These are phyloP conservation scores for Diaporthe ampelina DNA, from an alignment of 2,329 filamentous ascomycete species.

Conservation along the genomic window DNA sequence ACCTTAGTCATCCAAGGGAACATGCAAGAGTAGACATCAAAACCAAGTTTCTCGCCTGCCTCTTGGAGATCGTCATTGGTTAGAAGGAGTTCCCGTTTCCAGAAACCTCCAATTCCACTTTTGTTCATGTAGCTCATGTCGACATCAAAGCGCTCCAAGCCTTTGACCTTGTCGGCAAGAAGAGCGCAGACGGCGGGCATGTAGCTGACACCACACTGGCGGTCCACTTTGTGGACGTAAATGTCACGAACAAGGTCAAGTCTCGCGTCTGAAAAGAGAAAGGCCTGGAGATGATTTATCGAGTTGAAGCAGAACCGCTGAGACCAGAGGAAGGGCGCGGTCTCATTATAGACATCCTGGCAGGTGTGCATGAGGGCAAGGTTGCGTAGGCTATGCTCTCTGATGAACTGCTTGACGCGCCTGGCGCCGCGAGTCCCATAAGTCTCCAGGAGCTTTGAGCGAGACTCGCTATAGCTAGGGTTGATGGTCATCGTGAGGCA, in stretches of 20 bases:
- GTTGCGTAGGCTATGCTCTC: background rate
- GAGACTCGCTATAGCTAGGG: background rate
- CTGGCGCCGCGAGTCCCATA: no score
- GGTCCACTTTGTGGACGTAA: background rate
- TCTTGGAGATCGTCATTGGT: no score
- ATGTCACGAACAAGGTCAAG: background rate
- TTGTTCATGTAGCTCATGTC: background rate
- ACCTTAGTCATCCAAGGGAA: constrained; percentile 16
- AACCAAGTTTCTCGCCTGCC: background rate
- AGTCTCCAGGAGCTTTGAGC: background rate
- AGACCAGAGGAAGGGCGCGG: background rate
- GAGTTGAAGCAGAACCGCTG: background rate
- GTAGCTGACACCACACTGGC: background rate
- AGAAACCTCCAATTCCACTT: no score
- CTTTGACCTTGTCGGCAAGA: background rate
- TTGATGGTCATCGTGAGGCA: background rate
- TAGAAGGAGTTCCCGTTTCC: no score
- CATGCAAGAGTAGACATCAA: constrained; percentile 11
- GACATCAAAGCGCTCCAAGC: background rate
- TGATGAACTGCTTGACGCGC: background rate
- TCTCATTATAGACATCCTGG: background rate
- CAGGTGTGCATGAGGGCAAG: background rate
- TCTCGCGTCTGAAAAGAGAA: background rate
- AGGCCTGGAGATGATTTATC: background rate
- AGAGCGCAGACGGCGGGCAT: background rate